phyloP scores from a whole-genome alignment of 257 asterid genomes.

The Fraxinus quadrangulata region DNA sequence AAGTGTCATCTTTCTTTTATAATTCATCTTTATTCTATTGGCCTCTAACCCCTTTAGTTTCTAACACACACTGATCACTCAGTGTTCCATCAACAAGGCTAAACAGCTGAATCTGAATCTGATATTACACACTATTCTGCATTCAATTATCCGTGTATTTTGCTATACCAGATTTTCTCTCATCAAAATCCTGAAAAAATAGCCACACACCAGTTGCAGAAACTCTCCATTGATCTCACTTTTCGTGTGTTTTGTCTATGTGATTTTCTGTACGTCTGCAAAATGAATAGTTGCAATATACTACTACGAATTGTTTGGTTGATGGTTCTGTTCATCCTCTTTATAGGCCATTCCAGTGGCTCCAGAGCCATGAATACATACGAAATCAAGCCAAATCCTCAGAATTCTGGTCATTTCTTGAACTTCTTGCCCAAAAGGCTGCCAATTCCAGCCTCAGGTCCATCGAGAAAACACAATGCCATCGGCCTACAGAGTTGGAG shows the following conservation, averaged over 20 bases:
- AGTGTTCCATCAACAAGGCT: too few species aligned
- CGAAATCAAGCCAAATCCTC: slow-evolving; percentile 36
- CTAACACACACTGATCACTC: neutral
- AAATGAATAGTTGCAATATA: slow-evolving; percentile 35
- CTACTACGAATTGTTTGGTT: slow-evolving; percentile 21
- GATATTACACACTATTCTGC: neutral
- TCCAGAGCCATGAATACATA: slow-evolving; percentile 47
- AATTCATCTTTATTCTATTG: slow-evolving; percentile 5
- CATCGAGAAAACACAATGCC: slow-evolving; percentile 71
- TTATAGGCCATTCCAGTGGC: slow-evolving; percentile 34
- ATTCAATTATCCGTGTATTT: slow-evolving; percentile 21
- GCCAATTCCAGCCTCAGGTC: slow-evolving; percentile 65
- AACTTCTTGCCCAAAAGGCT: slow-evolving; percentile 63
- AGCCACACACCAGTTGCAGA: neutral
- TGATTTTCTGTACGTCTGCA: neutral
- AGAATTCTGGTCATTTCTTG: slow-evolving; percentile 42
- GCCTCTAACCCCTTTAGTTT: slow-evolving; percentile 9
- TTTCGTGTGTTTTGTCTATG: neutral
- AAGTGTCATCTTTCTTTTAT: neutral
- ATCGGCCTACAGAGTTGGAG: slow-evolving; percentile 63
- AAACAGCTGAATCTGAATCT: slow-evolving; percentile 12
- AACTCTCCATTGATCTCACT: neutral
- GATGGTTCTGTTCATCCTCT: slow-evolving; percentile 31
- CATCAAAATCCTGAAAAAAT: slow-evolving; percentile 17
- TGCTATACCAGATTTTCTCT: slow-evolving; percentile 15